Percentiles rank a stretch among this genome's conserved stretches.
phyloP scores from a whole-genome alignment of 1,284 basidiomycete species.

The Somion occarium region DNA sequence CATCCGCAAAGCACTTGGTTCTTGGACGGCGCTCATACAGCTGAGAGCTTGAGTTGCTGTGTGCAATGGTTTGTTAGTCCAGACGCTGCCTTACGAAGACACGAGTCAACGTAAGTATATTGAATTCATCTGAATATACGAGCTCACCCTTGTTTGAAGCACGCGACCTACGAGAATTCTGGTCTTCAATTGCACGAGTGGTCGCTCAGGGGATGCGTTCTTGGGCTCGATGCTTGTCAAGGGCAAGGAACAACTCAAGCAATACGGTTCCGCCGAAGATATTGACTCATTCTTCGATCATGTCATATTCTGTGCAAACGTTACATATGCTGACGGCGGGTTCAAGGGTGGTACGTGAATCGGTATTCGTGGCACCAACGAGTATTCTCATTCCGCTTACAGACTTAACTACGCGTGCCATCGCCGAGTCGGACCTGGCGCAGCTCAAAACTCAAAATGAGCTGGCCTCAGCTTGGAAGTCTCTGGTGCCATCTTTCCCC shows the following conservation, averaged over 20 bases:
- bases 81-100: conserved; percentile 37
- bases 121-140: not conserved
- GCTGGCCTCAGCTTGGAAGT: conserved; percentile 71
- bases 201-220: conserved; percentile 77
- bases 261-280: conserved; percentile 33
- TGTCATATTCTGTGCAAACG: conserved; percentile 94
- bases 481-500: conserved; percentile 59
- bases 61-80: conserved; percentile 80
- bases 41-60: conserved; percentile 86
- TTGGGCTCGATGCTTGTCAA: conserved; percentile 56
- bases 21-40: conserved; percentile 94
- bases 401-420: conserved; percentile 74
- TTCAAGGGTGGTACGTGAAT: conserved; percentile 79
- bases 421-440: conserved; percentile 59
- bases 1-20: conserved; percentile 68
- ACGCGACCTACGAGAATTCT: conserved; percentile 50
- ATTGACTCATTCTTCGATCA: conserved; percentile 65
- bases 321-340: conserved; percentile 85
- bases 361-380: not conserved
- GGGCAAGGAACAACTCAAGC: conserved; percentile 41
- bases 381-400: conserved; percentile 1
- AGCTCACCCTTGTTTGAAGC: conserved; percentile 11
- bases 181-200: conserved; percentile 95
- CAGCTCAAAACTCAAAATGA: conserved; percentile 74
- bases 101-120: conserved; percentile 16